A percentile compares a stretch with the other conserved stretches of the same genome.
Conservation (phyloP, 305 asterid species). For the Solanum hybrid region DNA sequence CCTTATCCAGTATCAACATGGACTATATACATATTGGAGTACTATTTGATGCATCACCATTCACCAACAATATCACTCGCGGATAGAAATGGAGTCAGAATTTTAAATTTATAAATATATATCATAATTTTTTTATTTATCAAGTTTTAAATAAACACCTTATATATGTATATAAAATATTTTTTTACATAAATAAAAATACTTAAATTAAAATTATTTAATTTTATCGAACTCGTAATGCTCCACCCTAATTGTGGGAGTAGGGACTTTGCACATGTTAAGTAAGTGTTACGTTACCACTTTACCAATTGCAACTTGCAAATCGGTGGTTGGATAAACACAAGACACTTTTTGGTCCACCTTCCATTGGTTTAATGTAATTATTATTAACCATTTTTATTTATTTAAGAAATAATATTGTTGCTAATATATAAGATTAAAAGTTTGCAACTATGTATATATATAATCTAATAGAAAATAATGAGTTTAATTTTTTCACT, state of each 20-base stretch:
- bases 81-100: accelerated
- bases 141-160: neutral
- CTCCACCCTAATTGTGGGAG: neutral
- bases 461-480: neutral
- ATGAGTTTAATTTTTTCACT: neutral
- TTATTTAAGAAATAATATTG: neutral
- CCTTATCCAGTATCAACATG: neutral
- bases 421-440: neutral
- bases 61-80: neutral
- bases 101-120: neutral
- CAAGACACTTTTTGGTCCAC: neutral
- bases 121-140: neutral
- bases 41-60: neutral
- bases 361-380: neutral
- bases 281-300: neutral
- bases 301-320: neutral
- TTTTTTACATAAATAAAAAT: no score
- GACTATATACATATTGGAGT: neutral
- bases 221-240: neutral
- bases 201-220: no score
- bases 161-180: no score
- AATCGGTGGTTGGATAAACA: neutral
- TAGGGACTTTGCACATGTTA: neutral
- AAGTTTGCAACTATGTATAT: neutral
- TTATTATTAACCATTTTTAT: neutral